Percentiles rank a stretch among this genome's conserved stretches.
phyloP scores from a whole-genome alignment of 2,329 filamentous ascomycete species.

The Penicillium sclerotigenum region DNA sequence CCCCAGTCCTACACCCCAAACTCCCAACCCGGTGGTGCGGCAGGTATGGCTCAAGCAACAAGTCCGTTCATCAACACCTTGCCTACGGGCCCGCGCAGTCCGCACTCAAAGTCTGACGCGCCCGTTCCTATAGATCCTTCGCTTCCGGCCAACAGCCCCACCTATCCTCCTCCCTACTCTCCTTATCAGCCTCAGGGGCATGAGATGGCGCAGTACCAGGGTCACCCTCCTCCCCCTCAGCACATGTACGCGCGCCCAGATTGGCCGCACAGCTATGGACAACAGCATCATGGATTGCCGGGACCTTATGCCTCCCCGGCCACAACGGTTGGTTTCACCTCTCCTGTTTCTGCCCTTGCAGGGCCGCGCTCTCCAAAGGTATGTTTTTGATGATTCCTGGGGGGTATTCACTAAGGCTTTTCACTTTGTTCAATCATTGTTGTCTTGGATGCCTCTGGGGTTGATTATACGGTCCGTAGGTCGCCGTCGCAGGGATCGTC shows the following conservation, averaged over 20 bases:
- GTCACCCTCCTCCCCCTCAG: slow-evolving; percentile 46
- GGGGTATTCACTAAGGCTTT: slow-evolving; percentile 31
- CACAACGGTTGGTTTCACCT: slow-evolving; percentile 58
- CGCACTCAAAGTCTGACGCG: slow-evolving; percentile 81
- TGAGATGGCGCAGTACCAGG: slow-evolving; percentile 74
- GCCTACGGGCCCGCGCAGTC: slow-evolving; percentile 50
- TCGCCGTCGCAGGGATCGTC: slow-evolving; percentile 18
- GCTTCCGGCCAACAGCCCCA: slow-evolving; percentile 88
- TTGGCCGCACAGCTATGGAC: slow-evolving; percentile 46
- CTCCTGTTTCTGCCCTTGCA: slow-evolving; percentile 56
- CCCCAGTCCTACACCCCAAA: slow-evolving; percentile 68
- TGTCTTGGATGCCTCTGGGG: slow-evolving; percentile 30
- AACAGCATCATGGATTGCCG: slow-evolving; percentile 48
- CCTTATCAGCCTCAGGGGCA: slow-evolving; percentile 78
- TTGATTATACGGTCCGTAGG: slow-evolving; percentile 10
- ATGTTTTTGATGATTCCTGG: slow-evolving; percentile 46
- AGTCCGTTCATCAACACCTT: slow-evolving; percentile 78
- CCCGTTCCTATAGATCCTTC: slow-evolving; percentile 99
- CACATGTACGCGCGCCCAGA: slow-evolving; percentile 49
- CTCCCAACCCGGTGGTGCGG: slow-evolving; percentile 69
- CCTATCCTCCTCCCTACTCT: slow-evolving; percentile 82
- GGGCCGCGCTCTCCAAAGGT: slow-evolving; percentile 62
- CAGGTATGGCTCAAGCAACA: slow-evolving; percentile 98
- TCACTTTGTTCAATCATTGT: slow-evolving; percentile 24
- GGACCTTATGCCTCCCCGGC: slow-evolving; percentile 51